Base-by-base conservation (phyloP, 1,284 basidiomycete genomes). In the Naganishia cerealis region DNA sequence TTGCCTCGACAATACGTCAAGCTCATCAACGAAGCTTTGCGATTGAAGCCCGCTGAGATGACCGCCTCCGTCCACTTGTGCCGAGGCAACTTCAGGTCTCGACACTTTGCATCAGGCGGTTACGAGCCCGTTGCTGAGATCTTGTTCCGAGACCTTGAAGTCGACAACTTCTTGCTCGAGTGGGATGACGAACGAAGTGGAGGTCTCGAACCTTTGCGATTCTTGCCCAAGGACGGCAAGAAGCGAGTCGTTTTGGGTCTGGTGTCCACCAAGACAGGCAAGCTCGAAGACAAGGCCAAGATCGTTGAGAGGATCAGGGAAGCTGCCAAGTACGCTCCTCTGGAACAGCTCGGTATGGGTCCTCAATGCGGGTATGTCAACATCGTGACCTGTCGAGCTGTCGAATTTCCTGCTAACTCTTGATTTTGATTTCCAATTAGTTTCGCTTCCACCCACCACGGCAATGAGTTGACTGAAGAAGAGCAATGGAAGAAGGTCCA, bases 171-270 rank as follows among this genome's bases (percentile, higher is more conserved):
- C 77, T 90, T 89, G 70, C 73, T 81, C 55, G 89, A 91, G 79
- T 91, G 90, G 76, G 90, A 92, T 75, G 88, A 87, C 18, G 83
- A 85, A 66, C 86, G 88, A 38, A 85, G 88, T 1, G 88, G 88
- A 57, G 84, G 85, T 69, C 90, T 90, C 72, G 82, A 84, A 74
- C 87, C 88, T 4, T 82, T 90, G 42, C 85, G 82, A 72, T 77
- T 86, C 74, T 82, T 92, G 15, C 89, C 90, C 1, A 81, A 81
- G 36, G 75, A 53, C 66, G 74, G 48, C 52, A 74, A 50, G 70
- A 90, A 90, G 77, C 80, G 83, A 6, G 86, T 86, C 55, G 86
- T 91, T 6, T 82, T 92, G 16, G 90, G 90, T 13, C 81, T 91
- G 38, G 83, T 91, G 53, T 87, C 88, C 0, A 88, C 87, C 33